Percentiles rank a stretch among this genome's conserved stretches.
Conservation (phyloP, 352 stramenopile genomes). For the Pythium rishiriense region DNA sequence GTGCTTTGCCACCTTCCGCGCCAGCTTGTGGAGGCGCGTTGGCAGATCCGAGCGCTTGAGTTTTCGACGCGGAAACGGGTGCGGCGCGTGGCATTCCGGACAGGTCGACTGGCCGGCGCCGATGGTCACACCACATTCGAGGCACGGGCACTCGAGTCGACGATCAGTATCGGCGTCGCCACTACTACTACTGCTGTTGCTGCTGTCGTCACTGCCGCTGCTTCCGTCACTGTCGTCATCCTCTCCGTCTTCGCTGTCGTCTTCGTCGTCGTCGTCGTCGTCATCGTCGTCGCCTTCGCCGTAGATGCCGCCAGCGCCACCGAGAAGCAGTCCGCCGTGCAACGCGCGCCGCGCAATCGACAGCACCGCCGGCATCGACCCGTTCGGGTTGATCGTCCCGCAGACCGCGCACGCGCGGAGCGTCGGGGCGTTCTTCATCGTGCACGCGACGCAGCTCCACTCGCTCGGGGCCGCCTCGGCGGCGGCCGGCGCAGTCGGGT, state of each 20-base stretch:
- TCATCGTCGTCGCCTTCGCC: conserved; percentile 21
- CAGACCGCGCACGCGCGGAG: conserved; percentile 57
- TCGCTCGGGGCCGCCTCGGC: conserved; percentile 27
- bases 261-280: conserved; percentile 34
- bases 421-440: conserved; percentile 58
- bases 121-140: conserved; percentile 29
- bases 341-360: conserved; percentile 39
- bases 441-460: conserved; percentile 73
- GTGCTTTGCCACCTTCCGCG: conserved; percentile 22
- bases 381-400: conserved; percentile 69
- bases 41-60: conserved; percentile 22
- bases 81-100: conserved; percentile 38
- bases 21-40: conserved; percentile 13
- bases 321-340: conserved; percentile 24
- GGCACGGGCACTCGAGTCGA: conserved; percentile 21
- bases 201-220: conserved; percentile 31
- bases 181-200: conserved; percentile 21
- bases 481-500: conserved; percentile 35
- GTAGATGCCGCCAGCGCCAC: conserved; percentile 25
- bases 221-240: conserved; percentile 28
- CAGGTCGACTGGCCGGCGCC: conserved; percentile 30
- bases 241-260: conserved; percentile 29
- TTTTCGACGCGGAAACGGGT: conserved; percentile 28
- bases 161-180: conserved; percentile 20
- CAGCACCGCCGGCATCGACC: conserved; percentile 32